Conservation (phyloP, 108 stramenopile genomes). For the Nannochloropsis gaditana region DNA sequence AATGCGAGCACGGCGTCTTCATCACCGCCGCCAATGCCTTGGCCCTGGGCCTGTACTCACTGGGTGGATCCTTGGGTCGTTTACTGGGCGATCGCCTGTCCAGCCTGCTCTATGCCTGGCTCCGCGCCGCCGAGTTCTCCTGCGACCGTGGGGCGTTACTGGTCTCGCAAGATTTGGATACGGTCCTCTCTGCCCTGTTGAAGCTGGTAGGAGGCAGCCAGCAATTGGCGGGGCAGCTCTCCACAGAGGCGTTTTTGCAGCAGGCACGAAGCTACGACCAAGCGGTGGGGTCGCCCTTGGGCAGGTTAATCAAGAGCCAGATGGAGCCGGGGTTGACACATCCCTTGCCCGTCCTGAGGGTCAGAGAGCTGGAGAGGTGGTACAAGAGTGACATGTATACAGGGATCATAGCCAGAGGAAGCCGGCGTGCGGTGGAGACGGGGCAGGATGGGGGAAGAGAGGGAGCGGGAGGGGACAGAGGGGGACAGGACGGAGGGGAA, state of each 20-base stretch:
- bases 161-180: constrained; percentile 61
- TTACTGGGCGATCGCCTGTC: constrained; percentile 34
- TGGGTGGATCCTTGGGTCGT: constrained; percentile 29
- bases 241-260: constrained; percentile 57
- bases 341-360: constrained; percentile 63
- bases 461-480: background rate
- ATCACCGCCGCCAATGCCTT: constrained; percentile 50
- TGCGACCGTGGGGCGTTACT: constrained; percentile 68
- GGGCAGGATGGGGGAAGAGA: background rate
- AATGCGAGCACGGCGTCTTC: constrained; percentile 70
- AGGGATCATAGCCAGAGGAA: background rate
- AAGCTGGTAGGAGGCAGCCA: constrained; percentile 64
- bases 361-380: constrained; percentile 63
- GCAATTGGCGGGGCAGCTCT: constrained; percentile 28
- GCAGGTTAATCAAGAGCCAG: constrained; percentile 21
- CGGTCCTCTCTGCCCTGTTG: constrained; percentile 62
- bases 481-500: background rate
- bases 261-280: constrained; percentile 61
- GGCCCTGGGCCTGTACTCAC: constrained; percentile 26
- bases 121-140: constrained; percentile 66
- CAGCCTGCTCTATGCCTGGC: constrained; percentile 46
- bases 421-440: background rate
- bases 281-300: constrained; percentile 32
- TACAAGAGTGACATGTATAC: constrained; percentile 28
- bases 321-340: constrained; percentile 51